phyloP scores from a whole-genome alignment of 2,329 filamentous ascomycete species.

The Thyridium curvatum region DNA sequence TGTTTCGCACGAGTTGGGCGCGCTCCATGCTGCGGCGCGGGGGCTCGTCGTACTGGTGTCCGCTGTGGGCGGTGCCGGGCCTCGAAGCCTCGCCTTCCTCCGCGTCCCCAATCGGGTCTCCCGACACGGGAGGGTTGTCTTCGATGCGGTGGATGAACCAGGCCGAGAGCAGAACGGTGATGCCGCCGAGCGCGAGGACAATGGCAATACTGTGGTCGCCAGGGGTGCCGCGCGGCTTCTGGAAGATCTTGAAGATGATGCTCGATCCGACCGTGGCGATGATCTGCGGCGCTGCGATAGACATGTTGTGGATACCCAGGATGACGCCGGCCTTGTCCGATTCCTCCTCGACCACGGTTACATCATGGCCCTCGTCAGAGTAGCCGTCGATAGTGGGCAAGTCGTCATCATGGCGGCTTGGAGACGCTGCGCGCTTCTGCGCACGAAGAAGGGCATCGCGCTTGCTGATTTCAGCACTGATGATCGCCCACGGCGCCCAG shows the following conservation, averaged over 20 bases:
- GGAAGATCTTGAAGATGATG: slow-evolving; percentile 75
- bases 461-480: slow-evolving; percentile 83
- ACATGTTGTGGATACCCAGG: slow-evolving; percentile 92
- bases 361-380: slow-evolving; percentile 18
- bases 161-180: slow-evolving; percentile 71
- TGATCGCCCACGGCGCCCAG: slow-evolving; percentile 94
- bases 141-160: slow-evolving; percentile 63
- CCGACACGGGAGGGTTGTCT: slow-evolving; percentile 44
- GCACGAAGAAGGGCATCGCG: slow-evolving; percentile 57
- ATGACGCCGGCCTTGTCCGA: slow-evolving; percentile 82
- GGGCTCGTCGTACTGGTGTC: slow-evolving; percentile 30
- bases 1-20: slow-evolving; percentile 39
- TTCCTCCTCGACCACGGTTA: slow-evolving; percentile 37
- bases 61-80: slow-evolving; percentile 16
- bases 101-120: slow-evolving; percentile 29
- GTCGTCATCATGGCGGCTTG: slow-evolving; percentile 12
- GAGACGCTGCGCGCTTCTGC: slow-evolving; percentile 18
- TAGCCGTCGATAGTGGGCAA: slow-evolving; percentile 15
- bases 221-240: slow-evolving; percentile 78
- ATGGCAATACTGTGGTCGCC: slow-evolving; percentile 85
- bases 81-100: slow-evolving; percentile 27
- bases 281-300: slow-evolving; percentile 86
- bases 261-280: slow-evolving; percentile 81
- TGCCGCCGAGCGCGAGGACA: slow-evolving; percentile 77
- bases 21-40: slow-evolving; percentile 36